A percentile compares a stretch with the other conserved stretches of the same genome.
Evolutionary conservation across 306 rosid genomes (phyloP).

Genomic region (Canavalia gladiata): DNA sequence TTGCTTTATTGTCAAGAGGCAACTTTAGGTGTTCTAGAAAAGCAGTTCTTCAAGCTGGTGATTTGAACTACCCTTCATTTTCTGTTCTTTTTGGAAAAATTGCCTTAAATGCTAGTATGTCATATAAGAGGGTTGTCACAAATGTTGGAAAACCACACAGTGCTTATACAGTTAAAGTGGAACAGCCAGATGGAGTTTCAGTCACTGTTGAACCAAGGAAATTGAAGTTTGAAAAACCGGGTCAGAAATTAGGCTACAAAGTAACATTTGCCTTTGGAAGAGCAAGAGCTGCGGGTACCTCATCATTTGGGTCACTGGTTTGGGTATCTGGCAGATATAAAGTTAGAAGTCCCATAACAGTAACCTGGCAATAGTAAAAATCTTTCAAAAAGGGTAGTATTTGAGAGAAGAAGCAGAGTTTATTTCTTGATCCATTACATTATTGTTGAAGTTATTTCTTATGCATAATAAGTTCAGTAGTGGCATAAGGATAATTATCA

Average conservation of each 20-base stretch:
- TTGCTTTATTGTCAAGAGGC: conserved; percentile 58
- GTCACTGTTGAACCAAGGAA: conserved; percentile 58
- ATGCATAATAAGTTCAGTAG: neutral
- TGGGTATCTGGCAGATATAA: conserved; percentile 60
- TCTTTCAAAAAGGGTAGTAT: neutral
- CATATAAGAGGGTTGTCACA: conserved; percentile 66
- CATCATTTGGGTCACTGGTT: conserved; percentile 66
- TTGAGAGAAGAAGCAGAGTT: conserved; percentile 12
- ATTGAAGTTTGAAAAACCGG: conserved; percentile 57
- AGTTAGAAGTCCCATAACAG: conserved; percentile 80
- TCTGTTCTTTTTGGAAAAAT: conserved; percentile 52
- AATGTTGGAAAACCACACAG: conserved; percentile 66
- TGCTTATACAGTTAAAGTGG: conserved; percentile 62
- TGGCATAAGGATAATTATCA: conserved; percentile 24
- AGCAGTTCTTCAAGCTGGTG: conserved; percentile 50
- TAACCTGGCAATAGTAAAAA: conserved; percentile 58
- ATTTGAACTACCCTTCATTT: conserved; percentile 82
- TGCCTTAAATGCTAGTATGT: conserved; percentile 43
- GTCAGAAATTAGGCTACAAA: conserved; percentile 64
- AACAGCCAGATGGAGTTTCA: conserved; percentile 60
- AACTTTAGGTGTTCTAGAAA: conserved; percentile 56
- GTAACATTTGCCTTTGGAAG: conserved; percentile 56
- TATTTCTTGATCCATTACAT: conserved; percentile 17
- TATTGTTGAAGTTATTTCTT: conserved; percentile 22
- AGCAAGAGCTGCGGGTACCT: conserved; percentile 26